A percentile compares a stretch with the other conserved stretches of the same genome.
Evolutionary conservation across 176 grass and related monocot genomes (phyloP).

Genomic region (Eragrostis nindensis): DNA sequence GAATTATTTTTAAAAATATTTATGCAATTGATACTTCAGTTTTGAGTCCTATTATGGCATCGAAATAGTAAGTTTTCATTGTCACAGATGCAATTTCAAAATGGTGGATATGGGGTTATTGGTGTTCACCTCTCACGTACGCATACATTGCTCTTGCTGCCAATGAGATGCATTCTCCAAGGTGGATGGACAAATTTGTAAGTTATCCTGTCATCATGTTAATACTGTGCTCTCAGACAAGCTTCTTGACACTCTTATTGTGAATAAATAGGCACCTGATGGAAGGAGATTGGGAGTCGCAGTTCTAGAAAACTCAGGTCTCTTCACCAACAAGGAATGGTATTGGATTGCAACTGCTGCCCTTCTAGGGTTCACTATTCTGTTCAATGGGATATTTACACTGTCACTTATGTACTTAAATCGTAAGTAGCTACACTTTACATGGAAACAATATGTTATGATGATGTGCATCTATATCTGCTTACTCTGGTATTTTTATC

Average conservation of each 20-base stretch:
- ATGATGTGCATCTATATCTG: conserved; percentile 28
- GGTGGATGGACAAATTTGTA: conserved; percentile 84
- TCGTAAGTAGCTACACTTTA: conserved; percentile 65
- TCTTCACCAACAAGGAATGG: conserved; percentile 72
- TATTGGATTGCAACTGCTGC: conserved; percentile 86
- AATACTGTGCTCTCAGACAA: conserved; percentile 9
- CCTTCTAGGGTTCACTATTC: conserved; percentile 85
- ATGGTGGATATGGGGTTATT: conserved; percentile 95
- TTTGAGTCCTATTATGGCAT: no score
- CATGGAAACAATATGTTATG: background rate
- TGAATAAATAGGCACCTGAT: conserved; percentile 47
- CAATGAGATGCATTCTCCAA: conserved; percentile 90
- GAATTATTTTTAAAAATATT: no score
- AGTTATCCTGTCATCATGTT: conserved; percentile 36
- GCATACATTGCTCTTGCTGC: conserved; percentile 73
- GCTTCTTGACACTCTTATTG: conserved; percentile 34
- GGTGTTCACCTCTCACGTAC: conserved; percentile 85
- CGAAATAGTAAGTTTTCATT: background rate
- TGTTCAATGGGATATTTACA: conserved; percentile 91
- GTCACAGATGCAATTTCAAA: conserved; percentile 75
- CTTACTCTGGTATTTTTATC: conserved; percentile 4
- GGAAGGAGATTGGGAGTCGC: conserved; percentile 65
- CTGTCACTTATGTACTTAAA: conserved; percentile 83
- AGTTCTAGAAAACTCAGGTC: conserved; percentile 67
- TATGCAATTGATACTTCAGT: no score